phyloP scores from a whole-genome alignment of 345 rosid genomes.

The Euclidium syriacum region DNA sequence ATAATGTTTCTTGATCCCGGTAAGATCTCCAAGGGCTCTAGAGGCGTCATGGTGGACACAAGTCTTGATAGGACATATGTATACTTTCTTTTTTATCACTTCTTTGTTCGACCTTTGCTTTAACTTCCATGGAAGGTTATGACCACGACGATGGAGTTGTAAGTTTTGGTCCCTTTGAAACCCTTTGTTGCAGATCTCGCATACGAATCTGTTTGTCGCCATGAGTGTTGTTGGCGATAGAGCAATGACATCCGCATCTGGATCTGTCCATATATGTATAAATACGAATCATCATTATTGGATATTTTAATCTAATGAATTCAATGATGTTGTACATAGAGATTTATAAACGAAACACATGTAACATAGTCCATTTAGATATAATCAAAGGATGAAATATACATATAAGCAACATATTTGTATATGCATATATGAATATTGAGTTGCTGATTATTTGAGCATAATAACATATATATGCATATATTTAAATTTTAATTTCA shows the following conservation, averaged over 20 bases:
- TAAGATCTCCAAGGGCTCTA: constrained; percentile 89
- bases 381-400: neutral
- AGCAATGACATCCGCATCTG: constrained; percentile 96
- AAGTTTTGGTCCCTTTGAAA: constrained; percentile 96
- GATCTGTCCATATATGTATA: constrained; percentile 48
- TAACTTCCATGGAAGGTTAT: constrained; percentile 96
- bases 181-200: constrained; percentile 96
- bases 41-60: constrained; percentile 90
- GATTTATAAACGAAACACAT: neutral
- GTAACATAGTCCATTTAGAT: neutral
- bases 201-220: constrained; percentile 87
- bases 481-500: neutral
- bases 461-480: neutral
- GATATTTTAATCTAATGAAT: neutral
- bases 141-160: constrained; percentile 94
- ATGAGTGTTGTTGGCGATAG: constrained; percentile 83
- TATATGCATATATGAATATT: neutral
- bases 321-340: neutral
- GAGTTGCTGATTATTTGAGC: neutral
- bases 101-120: constrained; percentile 70
- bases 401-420: neutral
- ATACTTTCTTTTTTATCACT: constrained; percentile 64
- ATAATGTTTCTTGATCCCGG: constrained; percentile 90
- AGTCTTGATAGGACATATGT: constrained; percentile 84
- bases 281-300: neutral